Percentiles rank a stretch among this genome's conserved stretches.
These are phyloP conservation scores for Ogataea pignaliae DNA, from an alignment of 805 yeast species.

Conservation along the genomic window DNA sequence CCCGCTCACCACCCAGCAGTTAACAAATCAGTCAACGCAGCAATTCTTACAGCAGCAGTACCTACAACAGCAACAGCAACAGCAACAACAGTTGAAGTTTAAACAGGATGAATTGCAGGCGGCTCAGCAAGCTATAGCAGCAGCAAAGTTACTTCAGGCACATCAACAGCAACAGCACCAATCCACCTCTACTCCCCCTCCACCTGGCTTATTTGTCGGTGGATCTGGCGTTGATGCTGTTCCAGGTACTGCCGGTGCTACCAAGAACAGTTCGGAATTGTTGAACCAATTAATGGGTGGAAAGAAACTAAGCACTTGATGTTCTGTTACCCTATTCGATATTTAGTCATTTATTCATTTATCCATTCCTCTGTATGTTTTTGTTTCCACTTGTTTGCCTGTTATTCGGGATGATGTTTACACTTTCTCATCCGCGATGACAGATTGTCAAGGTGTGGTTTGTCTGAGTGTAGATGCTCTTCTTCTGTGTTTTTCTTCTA, in stretches of 20 bases:
- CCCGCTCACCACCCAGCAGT: conserved; percentile 31
- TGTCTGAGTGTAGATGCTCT: too few relatives aligned
- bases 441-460: too few relatives aligned
- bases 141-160: conserved; percentile 9
- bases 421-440: too few relatives aligned
- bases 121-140: conserved; percentile 22
- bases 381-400: too few relatives aligned
- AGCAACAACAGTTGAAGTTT: conserved; percentile 16
- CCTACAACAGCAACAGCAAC: conserved; percentile 31
- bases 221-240: conserved; percentile 5
- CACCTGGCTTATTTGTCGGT: conserved; percentile 57
- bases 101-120: conserved; percentile 13
- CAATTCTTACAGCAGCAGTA: conserved; percentile 28
- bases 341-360: not conserved
- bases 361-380: too few relatives aligned
- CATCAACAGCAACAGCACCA: conserved; percentile 6
- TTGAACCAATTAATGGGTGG: conserved; percentile 84
- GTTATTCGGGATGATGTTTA: too few relatives aligned
- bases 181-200: conserved; percentile 57
- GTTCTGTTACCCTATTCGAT: not conserved
- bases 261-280: conserved; percentile 52
- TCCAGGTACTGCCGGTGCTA: conserved; percentile 10
- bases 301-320: conserved; percentile 31
- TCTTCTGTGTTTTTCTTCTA: too few relatives aligned
- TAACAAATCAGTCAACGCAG: conserved; percentile 27